Percentiles rank a stretch among this genome's conserved stretches.
Conservation (phyloP, 129 eudicot genomes). For the Chrysanthemum seticuspe region DNA sequence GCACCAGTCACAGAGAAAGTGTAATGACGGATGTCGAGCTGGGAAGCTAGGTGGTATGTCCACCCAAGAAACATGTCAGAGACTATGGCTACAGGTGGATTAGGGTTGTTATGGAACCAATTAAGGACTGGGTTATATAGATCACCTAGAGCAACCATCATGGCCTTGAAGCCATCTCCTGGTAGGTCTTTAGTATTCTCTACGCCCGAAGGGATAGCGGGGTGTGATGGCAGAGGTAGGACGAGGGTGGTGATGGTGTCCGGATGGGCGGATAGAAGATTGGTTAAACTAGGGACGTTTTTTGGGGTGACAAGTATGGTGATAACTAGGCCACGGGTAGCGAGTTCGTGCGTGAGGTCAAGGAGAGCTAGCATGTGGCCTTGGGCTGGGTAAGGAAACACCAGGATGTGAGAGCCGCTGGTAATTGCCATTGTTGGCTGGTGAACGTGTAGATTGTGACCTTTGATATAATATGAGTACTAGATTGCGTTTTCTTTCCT, state of each 20-base stretch:
- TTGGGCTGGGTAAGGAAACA: slow-evolving; percentile 81
- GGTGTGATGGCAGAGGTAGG: slow-evolving; percentile 61
- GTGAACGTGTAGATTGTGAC: too few relatives aligned
- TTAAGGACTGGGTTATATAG: slow-evolving; percentile 37
- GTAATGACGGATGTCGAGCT: slow-evolving; percentile 46
- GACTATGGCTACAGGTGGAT: slow-evolving; percentile 60
- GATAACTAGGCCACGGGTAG: slow-evolving; percentile 44
- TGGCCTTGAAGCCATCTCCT: slow-evolving; percentile 29
- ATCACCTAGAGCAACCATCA: slow-evolving; percentile 43
- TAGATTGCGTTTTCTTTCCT: too few relatives aligned
- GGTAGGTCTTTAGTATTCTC: slow-evolving; percentile 67
- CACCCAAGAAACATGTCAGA: slow-evolving; percentile 70
- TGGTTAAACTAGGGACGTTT: too few relatives aligned
- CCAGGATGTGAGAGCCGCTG: slow-evolving; percentile 43
- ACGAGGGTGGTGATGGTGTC: slow-evolving; percentile 57
- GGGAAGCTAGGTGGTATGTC: slow-evolving; percentile 44
- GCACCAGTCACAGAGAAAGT: slow-evolving; percentile 64
- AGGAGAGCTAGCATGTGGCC: slow-evolving; percentile 71
- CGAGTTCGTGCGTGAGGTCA: slow-evolving; percentile 57
- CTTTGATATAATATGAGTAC: too few relatives aligned
- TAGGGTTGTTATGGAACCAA: slow-evolving; percentile 55
- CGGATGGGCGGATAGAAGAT: slow-evolving; percentile 43
- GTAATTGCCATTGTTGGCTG: not conserved
- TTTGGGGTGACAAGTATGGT: slow-evolving; percentile 35
- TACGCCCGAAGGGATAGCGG: slow-evolving; percentile 56